phyloP scores from a whole-genome alignment of 768 basidiomycete species.

The Lactarius tabidus region DNA sequence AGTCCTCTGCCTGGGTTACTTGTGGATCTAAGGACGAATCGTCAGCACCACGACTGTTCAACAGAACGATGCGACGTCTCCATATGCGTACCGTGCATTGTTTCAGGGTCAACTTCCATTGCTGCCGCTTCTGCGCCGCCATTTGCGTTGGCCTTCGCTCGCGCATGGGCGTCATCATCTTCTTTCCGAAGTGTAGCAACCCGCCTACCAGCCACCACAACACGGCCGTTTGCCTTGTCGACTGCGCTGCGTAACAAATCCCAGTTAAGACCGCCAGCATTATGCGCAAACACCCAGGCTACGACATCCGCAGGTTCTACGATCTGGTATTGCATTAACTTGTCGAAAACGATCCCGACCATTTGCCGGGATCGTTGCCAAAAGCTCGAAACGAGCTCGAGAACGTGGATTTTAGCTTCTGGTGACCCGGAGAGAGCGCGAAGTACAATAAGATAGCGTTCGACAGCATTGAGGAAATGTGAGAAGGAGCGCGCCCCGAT shows the following conservation, averaged over 20 bases:
- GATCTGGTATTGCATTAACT: constrained; percentile 97
- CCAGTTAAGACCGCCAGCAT: constrained; percentile 70
- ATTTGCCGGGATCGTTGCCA: constrained; percentile 86
- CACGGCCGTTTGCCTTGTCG: constrained; percentile 88
- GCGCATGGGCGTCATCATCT: constrained; percentile 80
- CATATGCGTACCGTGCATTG: constrained; percentile 48
- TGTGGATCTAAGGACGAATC: constrained; percentile 31
- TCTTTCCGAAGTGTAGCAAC: constrained; percentile 76
- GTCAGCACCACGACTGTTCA: not conserved
- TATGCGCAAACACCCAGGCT: constrained; percentile 70
- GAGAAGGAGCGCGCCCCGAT: constrained; percentile 96
- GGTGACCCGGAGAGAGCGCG: constrained; percentile 50
- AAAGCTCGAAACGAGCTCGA: constrained; percentile 67
- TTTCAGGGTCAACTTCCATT: constrained; percentile 72
- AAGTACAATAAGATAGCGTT: constrained; percentile 81
- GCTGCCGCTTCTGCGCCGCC: constrained; percentile 40
- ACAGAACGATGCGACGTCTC: not conserved
- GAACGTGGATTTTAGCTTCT: constrained; percentile 66
- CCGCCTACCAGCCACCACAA: constrained; percentile 70
- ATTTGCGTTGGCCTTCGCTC: constrained; percentile 59
- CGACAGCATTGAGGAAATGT: constrained; percentile 95
- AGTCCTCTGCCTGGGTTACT: constrained; percentile 50
- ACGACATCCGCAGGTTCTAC: constrained; percentile 93
- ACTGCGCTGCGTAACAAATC: constrained; percentile 76
- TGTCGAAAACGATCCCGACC: constrained; percentile 91